Conservation (phyloP, 345 rosid species). For the Arabidopsis arenosa region DNA sequence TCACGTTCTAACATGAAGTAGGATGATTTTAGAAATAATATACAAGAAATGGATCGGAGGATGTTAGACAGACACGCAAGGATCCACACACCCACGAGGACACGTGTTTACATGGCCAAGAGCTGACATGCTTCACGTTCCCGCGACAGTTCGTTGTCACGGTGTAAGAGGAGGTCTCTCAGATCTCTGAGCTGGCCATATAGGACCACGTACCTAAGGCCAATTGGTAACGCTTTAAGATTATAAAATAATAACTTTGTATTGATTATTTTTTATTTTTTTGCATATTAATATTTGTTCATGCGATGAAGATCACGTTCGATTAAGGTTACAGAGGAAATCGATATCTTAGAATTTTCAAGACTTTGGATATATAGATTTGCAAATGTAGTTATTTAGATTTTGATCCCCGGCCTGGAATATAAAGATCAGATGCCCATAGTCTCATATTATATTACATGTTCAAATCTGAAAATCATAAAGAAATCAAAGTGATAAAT, state of each 20-base stretch:
- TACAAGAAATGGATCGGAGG: slow-evolving; percentile 8
- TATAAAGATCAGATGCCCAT: background rate
- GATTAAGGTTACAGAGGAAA: slow-evolving; percentile 2
- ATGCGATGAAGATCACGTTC: slow-evolving; percentile 18
- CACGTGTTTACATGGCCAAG: slow-evolving; percentile 39
- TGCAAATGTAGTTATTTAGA: background rate
- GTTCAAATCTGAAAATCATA: background rate
- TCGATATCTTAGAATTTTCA: background rate
- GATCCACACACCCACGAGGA: slow-evolving; percentile 29
- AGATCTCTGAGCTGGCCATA: slow-evolving; percentile 31
- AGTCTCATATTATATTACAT: background rate
- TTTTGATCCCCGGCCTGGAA: background rate
- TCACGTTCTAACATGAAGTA: slow-evolving; percentile 8
- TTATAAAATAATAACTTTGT: background rate
- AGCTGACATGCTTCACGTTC: slow-evolving; percentile 48
- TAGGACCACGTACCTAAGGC: slow-evolving; percentile 33
- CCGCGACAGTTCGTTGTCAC: slow-evolving; percentile 15
- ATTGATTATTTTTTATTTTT: background rate
- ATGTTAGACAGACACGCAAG: slow-evolving; percentile 25
- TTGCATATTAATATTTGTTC: background rate
- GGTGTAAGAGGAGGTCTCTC: slow-evolving; percentile 24
- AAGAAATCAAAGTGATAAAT: background rate
- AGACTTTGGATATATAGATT: background rate
- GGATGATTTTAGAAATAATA: slow-evolving; percentile 6
- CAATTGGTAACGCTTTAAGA: background rate